Base-by-base conservation (phyloP, 805 yeast species). In the Kregervanrija pseudodelftensis region DNA sequence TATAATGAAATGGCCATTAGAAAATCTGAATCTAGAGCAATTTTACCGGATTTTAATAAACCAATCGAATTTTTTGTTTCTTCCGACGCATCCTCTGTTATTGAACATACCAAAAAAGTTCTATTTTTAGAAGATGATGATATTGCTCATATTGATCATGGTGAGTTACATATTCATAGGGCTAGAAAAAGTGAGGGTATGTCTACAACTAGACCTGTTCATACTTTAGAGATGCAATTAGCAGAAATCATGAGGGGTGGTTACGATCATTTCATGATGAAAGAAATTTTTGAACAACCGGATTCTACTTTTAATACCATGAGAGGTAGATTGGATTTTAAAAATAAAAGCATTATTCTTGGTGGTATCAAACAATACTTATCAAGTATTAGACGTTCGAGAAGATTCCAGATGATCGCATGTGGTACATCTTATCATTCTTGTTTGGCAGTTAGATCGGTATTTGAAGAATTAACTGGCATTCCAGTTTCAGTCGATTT, bases 351-450 rank as follows among this genome's bases (percentile, higher is more conserved):
- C 37, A 84, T 93, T 54, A 85, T 77, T 53, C 74, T 93, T 49
- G 99, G 99, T 60, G 99, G 99, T 36, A 75, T 93, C 59, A 79
- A 84, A 55, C 74, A 84, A 12, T 86, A 82, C 76, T 72, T 93
- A 51, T 80, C 93, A 30, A 85, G 93, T 39, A 86, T 93, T 51
- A 80, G 98, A 69, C 80, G 96, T 61, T 89, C 96, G 57, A 81
- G 97, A 69, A 80, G 99, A 68, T 77, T 93, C 58, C 86, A 90
- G 48, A 93, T 93, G 98, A 86, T 93, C 69, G 99, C 99, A 2
- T 93, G 99, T 71, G 99, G 99, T 71, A 93, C 99, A 7, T 93
- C 99, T 0, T 93, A 90, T 64, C 99, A 93, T 69, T 93, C 99
- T 13, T 93, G 99, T 73, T 70, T 93, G 63, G 99, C 99, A 15